Percentiles rank a stretch among this genome's conserved stretches.
These are phyloP conservation scores for Arabidopsis suecica DNA, from an alignment of 345 rosid genomes.

Conservation along the genomic window DNA sequence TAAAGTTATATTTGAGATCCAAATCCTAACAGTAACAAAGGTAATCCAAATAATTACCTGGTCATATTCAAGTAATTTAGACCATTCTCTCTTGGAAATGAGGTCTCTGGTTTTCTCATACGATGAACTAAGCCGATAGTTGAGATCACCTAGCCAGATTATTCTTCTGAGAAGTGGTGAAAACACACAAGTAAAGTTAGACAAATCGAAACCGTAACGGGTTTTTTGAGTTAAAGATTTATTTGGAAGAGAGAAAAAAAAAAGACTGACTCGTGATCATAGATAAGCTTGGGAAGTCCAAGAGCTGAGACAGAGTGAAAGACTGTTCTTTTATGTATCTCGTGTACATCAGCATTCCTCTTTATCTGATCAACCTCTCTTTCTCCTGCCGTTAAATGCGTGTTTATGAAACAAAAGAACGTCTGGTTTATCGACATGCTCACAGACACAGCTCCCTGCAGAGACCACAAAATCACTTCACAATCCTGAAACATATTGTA, in stretches of 20 bases:
- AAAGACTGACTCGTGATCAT: constrained; percentile 81
- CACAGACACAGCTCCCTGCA: constrained; percentile 93
- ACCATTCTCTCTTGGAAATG: constrained; percentile 72
- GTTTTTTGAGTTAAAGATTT: neutral
- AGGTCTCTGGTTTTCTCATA: constrained; percentile 71
- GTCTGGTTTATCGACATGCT: constrained; percentile 96
- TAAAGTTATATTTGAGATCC: neutral
- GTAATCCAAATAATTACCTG: constrained; percentile 59
- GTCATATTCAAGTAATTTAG: constrained; percentile 68
- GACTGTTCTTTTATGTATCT: constrained; percentile 80
- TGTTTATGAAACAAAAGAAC: constrained; percentile 73
- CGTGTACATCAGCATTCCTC: constrained; percentile 88
- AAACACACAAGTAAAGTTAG: constrained; percentile 13
- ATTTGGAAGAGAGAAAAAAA: neutral
- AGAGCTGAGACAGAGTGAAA: constrained; percentile 64
- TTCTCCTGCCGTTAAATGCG: constrained; percentile 93
- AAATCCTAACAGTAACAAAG: constrained; percentile 4
- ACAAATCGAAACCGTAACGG: neutral
- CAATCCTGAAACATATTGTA: neutral
- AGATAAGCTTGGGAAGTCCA: constrained; percentile 71
- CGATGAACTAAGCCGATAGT: constrained; percentile 79
- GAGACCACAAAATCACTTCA: neutral
- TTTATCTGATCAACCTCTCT: constrained; percentile 87
- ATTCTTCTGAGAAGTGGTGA: constrained; percentile 64
- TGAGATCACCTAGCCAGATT: constrained; percentile 94